Base-by-base conservation (phyloP, 2,329 filamentous ascomycete genomes). In the Xylaria sp. region DNA sequence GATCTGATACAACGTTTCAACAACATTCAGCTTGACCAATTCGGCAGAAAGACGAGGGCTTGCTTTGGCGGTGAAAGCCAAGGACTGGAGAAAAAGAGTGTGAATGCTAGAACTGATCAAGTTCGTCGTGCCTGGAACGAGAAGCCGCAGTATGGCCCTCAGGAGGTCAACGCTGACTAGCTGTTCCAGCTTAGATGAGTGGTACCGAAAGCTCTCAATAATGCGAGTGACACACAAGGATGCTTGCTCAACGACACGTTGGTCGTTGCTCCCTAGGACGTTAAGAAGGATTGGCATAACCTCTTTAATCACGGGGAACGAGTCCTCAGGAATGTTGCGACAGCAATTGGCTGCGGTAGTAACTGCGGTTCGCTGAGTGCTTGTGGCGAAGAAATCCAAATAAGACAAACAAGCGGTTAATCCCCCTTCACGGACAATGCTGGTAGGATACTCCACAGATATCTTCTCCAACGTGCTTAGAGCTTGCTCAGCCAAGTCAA, bases 291-390 rank as follows among this genome's bases (percentile, higher is more conserved):
- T 98, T 6, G 94, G 94, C 96, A 99, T 99, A 50, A 98, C 96
- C 80, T 98, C 94, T 76, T 91, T 89, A 57, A 99, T 92, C 9
- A 97, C 94, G 0, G 90, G 85, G 77, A 99, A 99, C 0, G 93
- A 97, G 76, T 98, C 96, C 74, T 95, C 92, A 1, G 94, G 93
- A 19, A 99, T 96, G 77, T 98, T 98, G 71, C 96, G 92, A 79
- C 97, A 99, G 82, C 96, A 99, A 78, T 99, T 99, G 64, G 96
- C 97, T 9, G 97, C 96, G 12, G 95, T 99, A 2, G 94, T 98
- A 7, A 99, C 96, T 6, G 96, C 96, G 14, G 95, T 98, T 72
- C 96, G 89, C 81, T 99, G 96, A 1, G 96, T 98, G 79, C 95
- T 96, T 0, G 96, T 99, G 17, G 95, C 92, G 76, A 99, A 99